These are phyloP conservation scores for Yamadazyma ubonensis DNA, from an alignment of 805 yeast genomes.

Conservation along the genomic window DNA sequence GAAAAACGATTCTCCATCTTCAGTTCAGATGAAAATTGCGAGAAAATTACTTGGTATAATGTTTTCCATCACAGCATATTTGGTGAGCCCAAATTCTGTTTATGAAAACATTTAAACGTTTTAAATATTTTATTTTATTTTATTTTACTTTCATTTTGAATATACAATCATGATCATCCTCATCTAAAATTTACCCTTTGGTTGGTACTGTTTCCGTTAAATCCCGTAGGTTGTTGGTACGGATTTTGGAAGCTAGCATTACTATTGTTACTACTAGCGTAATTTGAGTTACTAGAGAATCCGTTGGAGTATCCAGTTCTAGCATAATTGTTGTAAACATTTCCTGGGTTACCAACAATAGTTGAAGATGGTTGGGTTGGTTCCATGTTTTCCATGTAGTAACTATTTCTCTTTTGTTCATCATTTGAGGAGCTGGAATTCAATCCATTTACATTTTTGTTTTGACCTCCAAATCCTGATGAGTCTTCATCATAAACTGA, in stretches of 20 bases:
- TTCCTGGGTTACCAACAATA: conserved; percentile 41
- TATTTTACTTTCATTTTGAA: conserved; percentile 1
- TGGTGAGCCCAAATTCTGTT: conserved; percentile 45
- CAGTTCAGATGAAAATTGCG: conserved; percentile 35
- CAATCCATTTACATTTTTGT: conserved; percentile 11
- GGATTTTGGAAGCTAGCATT: conserved; percentile 17
- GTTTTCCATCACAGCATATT: conserved; percentile 51
- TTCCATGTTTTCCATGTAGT: conserved; percentile 26
- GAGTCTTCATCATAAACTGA: conserved; percentile 33
- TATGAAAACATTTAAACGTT: conserved; percentile 7
- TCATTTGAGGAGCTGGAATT: conserved; percentile 14
- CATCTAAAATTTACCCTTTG: conserved; percentile 15
- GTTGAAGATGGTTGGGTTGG: conserved; percentile 46
- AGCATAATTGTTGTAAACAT: conserved; percentile 15
- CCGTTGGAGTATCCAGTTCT: conserved; percentile 11
- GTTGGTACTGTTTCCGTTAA: conserved; percentile 11
- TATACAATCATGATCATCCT: conserved; percentile 1
- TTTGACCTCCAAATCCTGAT: conserved; percentile 14
- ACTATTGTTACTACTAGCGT: conserved; percentile 8
- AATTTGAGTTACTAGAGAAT: conserved; percentile 8
- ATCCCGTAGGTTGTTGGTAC: conserved; percentile 16
- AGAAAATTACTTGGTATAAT: conserved; percentile 51
- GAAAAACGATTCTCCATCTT: conserved; percentile 16
- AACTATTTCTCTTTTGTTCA: conserved; percentile 28
- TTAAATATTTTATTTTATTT: neutral